These are phyloP conservation scores for Quercus rubra DNA, from an alignment of 306 rosid species.

Conservation along the genomic window DNA sequence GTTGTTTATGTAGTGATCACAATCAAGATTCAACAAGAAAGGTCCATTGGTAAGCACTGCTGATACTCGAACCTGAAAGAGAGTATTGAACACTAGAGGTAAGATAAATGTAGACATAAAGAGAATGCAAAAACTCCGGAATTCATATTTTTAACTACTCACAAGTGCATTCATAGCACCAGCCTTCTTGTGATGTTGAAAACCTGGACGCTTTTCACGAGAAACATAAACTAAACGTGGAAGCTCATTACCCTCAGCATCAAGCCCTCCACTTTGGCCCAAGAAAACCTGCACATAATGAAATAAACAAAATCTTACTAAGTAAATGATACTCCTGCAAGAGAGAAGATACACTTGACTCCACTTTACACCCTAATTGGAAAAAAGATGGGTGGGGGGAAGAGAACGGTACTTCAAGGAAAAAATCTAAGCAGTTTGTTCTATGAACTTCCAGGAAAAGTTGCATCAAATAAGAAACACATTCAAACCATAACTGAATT, in stretches of 20 bases:
- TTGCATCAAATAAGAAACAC: neutral
- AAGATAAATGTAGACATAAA: no score
- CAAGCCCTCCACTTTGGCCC: conserved; percentile 97
- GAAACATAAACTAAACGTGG: conserved; percentile 94
- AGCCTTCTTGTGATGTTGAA: no score
- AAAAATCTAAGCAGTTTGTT: no score
- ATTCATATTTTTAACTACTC: no score
- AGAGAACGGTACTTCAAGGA: no score
- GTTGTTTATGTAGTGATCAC: conserved; percentile 97
- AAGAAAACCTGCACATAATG: conserved; percentile 71
- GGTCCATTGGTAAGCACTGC: conserved; percentile 98
- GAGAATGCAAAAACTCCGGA: no score
- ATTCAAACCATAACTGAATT: neutral
- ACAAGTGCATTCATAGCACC: no score
- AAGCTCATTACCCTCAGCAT: conserved; percentile 90
- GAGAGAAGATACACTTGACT: neutral
- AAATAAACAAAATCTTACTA: conserved; percentile 1
- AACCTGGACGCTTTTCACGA: no score
- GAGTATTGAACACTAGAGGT: no score
- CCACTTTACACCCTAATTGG: neutral
- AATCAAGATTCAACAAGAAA: conserved; percentile 94
- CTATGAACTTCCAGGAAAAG: neutral
- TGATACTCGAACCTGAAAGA: no score
- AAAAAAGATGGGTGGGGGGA: no score
- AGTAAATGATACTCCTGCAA: conserved; percentile 3